These are phyloP conservation scores for Hemileia vastatrix DNA, from an alignment of 1,284 basidiomycete genomes.

Conservation along the genomic window DNA sequence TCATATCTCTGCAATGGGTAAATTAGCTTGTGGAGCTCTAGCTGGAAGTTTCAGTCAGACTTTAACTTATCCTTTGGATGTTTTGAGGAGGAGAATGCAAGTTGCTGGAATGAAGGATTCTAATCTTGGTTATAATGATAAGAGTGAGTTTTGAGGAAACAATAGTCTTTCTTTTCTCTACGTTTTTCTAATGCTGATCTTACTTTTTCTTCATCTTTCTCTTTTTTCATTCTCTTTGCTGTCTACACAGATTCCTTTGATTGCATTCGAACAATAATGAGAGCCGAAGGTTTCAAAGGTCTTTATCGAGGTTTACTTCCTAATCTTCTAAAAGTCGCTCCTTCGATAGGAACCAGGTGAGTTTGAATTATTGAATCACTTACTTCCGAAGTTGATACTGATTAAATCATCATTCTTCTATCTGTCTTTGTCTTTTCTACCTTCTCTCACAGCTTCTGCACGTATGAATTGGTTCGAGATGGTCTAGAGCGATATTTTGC, in stretches of 20 bases:
- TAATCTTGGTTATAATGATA: slow-evolving; percentile 62
- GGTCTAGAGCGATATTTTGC: too few relatives aligned
- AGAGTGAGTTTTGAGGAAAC: slow-evolving; percentile 26
- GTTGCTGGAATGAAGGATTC: slow-evolving; percentile 70
- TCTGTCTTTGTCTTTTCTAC: slow-evolving; percentile 26
- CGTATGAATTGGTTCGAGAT: slow-evolving; percentile 14
- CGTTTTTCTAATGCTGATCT: too few relatives aligned
- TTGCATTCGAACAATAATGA: slow-evolving; percentile 60
- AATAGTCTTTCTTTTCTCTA: not conserved
- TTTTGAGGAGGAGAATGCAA: slow-evolving; percentile 88
- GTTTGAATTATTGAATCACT: too few relatives aligned
- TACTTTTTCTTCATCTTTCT: too few relatives aligned
- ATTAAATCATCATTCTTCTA: slow-evolving; percentile 16
- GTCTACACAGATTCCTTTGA: too few relatives aligned
- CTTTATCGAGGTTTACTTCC: slow-evolving; percentile 83
- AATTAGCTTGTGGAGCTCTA: slow-evolving; percentile 49
- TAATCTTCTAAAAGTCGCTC: slow-evolving; percentile 78
- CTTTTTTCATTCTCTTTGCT: too few relatives aligned
- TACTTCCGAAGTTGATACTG: not conserved
- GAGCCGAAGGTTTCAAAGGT: slow-evolving; percentile 62
- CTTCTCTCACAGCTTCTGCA: slow-evolving; percentile 18
- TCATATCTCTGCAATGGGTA: slow-evolving; percentile 31
- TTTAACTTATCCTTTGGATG: slow-evolving; percentile 90
- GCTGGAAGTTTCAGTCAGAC: slow-evolving; percentile 71
- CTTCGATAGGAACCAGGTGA: too few relatives aligned